Base-by-base conservation (phyloP, 495 filamentous ascomycete species). In the Aspergillus bridgeri region DNA sequence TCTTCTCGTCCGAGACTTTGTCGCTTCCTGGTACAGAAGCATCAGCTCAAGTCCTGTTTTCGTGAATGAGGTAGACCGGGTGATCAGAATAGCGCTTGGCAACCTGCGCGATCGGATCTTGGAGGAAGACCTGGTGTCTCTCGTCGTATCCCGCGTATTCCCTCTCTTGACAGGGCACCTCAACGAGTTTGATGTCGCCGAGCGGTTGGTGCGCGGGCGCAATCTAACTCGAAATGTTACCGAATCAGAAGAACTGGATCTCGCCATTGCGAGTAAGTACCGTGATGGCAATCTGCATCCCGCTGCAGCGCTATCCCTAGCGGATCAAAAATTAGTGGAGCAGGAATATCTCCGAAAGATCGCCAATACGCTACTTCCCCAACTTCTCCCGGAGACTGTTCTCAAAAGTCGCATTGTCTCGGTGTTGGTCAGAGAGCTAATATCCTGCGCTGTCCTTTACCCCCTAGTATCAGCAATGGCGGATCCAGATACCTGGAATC, bases 401-500 rank as follows among this genome's bases (percentile, higher is more conserved):
- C 81, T 90, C 27, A 86, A 83, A 20, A 97, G 93, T 62, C 80
- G 89, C 33, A 83, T 89, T 49, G 92, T 96, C 11, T 81, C 80
- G 19, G 88, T 89, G 13, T 71, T 99, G 42, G 79, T 96, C 27
- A 85, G 87, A 60, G 95, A 99, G 74, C 85, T 98, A 57, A 83
- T 96, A 6, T 79, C 76, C n/a, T 79, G 76, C 27, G 73, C 74
- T 5, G 66, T 78, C 13, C 63, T 78, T n/a, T 62, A 72, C 42
- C 75, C 76, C 8, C 53, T 75, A 17, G 61, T 75, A 38, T 70
- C 69, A 22, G 48, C 65, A 7, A 59, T 77, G 6, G 77, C 90
- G 18, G 94, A 98, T 59, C 92, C 95, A 9, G 95, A 99, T 77
- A 92, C 88, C 2, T 97, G 94, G 94, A 98, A 98, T 68, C 91